Percentiles rank a stretch among this genome's conserved stretches.
Conservation (phyloP, 371 early-diverging fungal species). For the Rhizomucor miehei region DNA sequence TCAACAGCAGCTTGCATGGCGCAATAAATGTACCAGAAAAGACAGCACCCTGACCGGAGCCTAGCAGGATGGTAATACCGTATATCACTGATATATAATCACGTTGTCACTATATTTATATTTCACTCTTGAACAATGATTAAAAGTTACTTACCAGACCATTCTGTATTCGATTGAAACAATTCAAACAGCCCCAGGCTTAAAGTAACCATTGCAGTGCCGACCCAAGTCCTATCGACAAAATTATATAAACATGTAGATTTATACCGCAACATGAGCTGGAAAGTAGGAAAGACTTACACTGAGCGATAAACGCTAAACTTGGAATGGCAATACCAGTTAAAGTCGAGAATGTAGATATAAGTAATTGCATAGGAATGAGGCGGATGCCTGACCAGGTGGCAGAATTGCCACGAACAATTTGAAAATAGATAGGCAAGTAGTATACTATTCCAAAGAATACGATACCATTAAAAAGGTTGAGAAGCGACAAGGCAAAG, state of each 20-base stretch:
- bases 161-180: conserved; percentile 25
- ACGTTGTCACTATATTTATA: background rate
- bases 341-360: conserved; percentile 31
- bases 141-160: conserved; percentile 20
- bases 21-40: conserved; percentile 44
- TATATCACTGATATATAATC: conserved; percentile 20
- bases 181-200: conserved; percentile 31
- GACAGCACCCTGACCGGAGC: conserved; percentile 27
- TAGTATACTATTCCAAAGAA: conserved; percentile 58
- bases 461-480: conserved; percentile 53
- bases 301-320: conserved; percentile 48
- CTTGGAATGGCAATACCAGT: conserved; percentile 46
- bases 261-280: background rate
- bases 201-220: conserved; percentile 33
- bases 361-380: conserved; percentile 51
- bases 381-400: conserved; percentile 50
- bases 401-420: conserved; percentile 55
- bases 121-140: background rate
- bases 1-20: conserved; percentile 43
- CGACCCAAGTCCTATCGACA: conserved; percentile 27
- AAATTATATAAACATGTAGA: background rate
- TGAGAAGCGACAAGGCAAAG: conserved; percentile 37
- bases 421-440: conserved; percentile 78
- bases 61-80: conserved; percentile 38
- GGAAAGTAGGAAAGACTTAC: conserved; percentile 14